Evolutionary conservation across 441 rosid species (phyloP).

Genomic region (Jatropha podagrica): DNA sequence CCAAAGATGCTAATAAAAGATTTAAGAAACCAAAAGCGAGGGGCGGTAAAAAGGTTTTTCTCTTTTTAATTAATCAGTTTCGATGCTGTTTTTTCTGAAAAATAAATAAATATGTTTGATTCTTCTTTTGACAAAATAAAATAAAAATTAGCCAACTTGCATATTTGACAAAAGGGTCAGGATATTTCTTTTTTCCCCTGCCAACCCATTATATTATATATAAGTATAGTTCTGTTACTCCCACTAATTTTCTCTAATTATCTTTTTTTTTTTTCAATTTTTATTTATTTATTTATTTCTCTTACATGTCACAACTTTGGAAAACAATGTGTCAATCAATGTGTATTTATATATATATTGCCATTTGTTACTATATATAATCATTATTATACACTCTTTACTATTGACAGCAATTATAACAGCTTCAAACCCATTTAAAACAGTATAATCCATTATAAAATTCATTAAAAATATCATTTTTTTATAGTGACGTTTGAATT

Average conservation of each 20-base stretch:
- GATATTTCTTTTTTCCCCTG: neutral
- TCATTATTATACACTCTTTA: no score
- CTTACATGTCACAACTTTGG: neutral
- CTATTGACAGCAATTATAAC: no score
- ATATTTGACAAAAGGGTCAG: conserved; percentile 13
- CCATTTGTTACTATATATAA: no score
- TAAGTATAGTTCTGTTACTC: conserved; percentile 16
- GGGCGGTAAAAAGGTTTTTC: conserved; percentile 12
- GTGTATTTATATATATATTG: no score
- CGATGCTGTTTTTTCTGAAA: conserved; percentile 1
- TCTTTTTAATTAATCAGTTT: conserved; percentile 1
- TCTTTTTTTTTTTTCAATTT: neutral
- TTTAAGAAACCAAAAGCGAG: neutral
- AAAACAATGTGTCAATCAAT: no score
- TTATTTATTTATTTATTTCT: neutral
- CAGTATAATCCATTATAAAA: no score
- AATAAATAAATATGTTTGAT: conserved; percentile 1
- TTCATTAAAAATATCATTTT: no score
- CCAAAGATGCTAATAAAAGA: conserved; percentile 10
- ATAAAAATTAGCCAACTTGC: conserved; percentile 23
- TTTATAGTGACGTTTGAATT: no score
- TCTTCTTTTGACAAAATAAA: conserved; percentile 2
- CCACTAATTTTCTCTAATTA: conserved; percentile 24
- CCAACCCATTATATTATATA: conserved; percentile 7
- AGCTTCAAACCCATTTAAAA: no score